These are phyloP conservation scores for Lachancea sp. DNA, from an alignment of 805 yeast species.

Conservation along the genomic window DNA sequence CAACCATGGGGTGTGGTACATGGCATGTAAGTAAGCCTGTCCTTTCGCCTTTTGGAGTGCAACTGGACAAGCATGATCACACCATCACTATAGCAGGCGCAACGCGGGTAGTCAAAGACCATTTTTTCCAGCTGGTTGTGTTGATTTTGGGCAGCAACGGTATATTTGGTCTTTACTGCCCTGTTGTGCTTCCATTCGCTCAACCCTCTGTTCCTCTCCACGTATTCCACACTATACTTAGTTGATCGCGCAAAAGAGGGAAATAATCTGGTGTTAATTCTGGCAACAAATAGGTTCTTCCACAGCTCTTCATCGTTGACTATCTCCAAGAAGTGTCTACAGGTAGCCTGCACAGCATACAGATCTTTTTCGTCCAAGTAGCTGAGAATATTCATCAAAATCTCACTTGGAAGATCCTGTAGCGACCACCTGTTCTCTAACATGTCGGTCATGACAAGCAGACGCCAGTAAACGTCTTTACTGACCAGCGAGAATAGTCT, in stretches of 20 bases:
- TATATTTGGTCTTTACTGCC: slow-evolving; percentile 31
- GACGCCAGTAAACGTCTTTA: neutral
- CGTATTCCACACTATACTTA: slow-evolving; percentile 33
- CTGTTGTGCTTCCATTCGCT: slow-evolving; percentile 33
- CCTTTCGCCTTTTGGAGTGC: slow-evolving; percentile 21
- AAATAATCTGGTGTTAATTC: slow-evolving; percentile 28
- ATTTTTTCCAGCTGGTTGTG: slow-evolving; percentile 26
- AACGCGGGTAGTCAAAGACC: slow-evolving; percentile 31
- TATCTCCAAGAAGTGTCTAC: slow-evolving; percentile 25
- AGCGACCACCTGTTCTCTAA: slow-evolving; percentile 1
- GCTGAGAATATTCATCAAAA: slow-evolving; percentile 33
- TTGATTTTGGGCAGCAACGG: slow-evolving; percentile 23
- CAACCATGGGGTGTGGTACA: slow-evolving; percentile 36
- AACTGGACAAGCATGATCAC: slow-evolving; percentile 30
- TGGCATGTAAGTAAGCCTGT: slow-evolving; percentile 31
- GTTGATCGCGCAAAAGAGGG: slow-evolving; percentile 35
- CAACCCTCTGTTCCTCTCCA: slow-evolving; percentile 26
- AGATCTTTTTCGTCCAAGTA: slow-evolving; percentile 35
- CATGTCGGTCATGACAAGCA: neutral
- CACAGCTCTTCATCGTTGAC: slow-evolving; percentile 39
- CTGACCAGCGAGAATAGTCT: neutral
- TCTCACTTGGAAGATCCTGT: slow-evolving; percentile 33
- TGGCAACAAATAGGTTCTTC: slow-evolving; percentile 35
- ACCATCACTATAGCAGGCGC: slow-evolving; percentile 34
- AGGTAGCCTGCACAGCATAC: slow-evolving; percentile 29